These are phyloP conservation scores for Trypanosoma theileri DNA, from an alignment of 208 protist species.

Conservation along the genomic window DNA sequence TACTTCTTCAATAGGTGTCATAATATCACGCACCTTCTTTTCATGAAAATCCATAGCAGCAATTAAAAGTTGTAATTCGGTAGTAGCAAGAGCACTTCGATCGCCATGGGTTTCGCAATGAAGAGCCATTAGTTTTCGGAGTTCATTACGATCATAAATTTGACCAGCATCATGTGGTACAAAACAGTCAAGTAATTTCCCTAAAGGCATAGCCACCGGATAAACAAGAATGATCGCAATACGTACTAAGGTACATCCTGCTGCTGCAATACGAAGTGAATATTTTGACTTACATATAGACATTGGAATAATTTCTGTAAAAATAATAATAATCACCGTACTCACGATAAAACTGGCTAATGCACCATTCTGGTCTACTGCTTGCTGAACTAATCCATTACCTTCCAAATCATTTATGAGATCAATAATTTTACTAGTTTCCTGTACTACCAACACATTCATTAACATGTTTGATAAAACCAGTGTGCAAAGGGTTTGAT, in stretches of 20 bases:
- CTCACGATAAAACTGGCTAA: constrained; percentile 71
- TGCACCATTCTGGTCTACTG: constrained; percentile 25
- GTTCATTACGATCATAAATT: constrained; percentile 86
- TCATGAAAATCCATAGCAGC: constrained; percentile 91
- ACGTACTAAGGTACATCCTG: constrained; percentile 69
- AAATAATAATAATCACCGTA: constrained; percentile 80
- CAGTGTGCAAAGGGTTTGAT: constrained; percentile 86
- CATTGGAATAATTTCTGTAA: constrained; percentile 88
- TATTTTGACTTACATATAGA: constrained; percentile 89
- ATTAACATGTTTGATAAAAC: constrained; percentile 88
- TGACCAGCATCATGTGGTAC: constrained; percentile 70
- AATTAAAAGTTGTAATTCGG: constrained; percentile 83
- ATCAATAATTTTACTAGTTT: constrained; percentile 58
- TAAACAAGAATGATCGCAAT: constrained; percentile 82
- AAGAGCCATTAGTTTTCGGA: constrained; percentile 85
- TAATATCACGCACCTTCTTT: constrained; percentile 73
- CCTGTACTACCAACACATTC: constrained; percentile 87
- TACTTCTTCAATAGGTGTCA: constrained; percentile 70
- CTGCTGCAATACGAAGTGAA: constrained; percentile 76
- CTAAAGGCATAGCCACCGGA: constrained; percentile 70
- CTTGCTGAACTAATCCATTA: neutral
- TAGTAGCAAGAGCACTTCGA: constrained; percentile 57
- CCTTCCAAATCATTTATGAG: constrained; percentile 38
- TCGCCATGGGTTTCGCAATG: constrained; percentile 65
- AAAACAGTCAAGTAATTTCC: constrained; percentile 74